A percentile compares a stretch with the other conserved stretches of the same genome.
Conservation (phyloP, 805 yeast genomes). For the Yamadazyma sp. region DNA sequence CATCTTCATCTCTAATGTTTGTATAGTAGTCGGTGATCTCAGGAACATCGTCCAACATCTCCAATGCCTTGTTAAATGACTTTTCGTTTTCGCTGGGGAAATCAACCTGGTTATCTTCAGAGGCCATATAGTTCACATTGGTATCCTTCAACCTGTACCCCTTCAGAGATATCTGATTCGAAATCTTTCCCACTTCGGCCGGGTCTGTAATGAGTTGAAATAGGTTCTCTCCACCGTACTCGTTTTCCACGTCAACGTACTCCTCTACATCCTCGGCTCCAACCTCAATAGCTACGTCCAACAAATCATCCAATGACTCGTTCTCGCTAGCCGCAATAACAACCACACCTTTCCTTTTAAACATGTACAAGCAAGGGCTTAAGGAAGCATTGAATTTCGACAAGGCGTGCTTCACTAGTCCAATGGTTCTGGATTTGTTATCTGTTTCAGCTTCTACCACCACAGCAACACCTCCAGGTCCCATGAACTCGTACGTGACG, state of each 20-base stretch:
- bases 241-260: constrained; percentile 41
- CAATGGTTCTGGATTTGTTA: constrained; percentile 79
- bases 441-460: constrained; percentile 87
- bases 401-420: constrained; percentile 71
- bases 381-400: constrained; percentile 66
- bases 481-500: constrained; percentile 83
- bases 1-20: constrained; percentile 47
- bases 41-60: constrained; percentile 69
- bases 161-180: constrained; percentile 51
- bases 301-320: constrained; percentile 57
- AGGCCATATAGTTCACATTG: constrained; percentile 67
- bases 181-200: constrained; percentile 57
- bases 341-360: constrained; percentile 76
- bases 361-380: constrained; percentile 76
- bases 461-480: constrained; percentile 88
- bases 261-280: constrained; percentile 81
- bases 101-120: constrained; percentile 56
- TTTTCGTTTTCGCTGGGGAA: constrained; percentile 53
- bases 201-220: constrained; percentile 63
- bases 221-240: constrained; percentile 33
- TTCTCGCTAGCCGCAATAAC: constrained; percentile 40
- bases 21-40: constrained; percentile 82
- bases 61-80: constrained; percentile 56
- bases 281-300: constrained; percentile 73
- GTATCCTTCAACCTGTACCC: constrained; percentile 66